Percentiles rank a stretch among this genome's conserved stretches.
Conservation (phyloP, 2,329 filamentous ascomycete genomes). For the Trematosphaeria pertusa region DNA sequence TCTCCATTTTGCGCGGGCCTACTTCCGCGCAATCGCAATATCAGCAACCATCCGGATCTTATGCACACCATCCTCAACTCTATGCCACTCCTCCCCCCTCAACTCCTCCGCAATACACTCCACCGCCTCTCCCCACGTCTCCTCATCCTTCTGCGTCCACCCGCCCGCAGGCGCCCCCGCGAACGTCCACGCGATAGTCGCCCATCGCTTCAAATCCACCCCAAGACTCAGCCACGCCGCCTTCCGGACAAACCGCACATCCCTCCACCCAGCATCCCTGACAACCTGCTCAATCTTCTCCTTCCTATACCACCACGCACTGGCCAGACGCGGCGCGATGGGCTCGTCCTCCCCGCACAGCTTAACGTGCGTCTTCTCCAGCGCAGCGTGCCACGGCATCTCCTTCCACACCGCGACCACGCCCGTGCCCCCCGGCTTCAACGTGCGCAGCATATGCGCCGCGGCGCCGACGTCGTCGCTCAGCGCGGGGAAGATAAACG, state of each 20-base stretch:
- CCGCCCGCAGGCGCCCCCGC: slow-evolving; percentile 1
- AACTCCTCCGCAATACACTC: not conserved
- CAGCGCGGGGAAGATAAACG: slow-evolving; percentile 40
- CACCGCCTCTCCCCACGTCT: slow-evolving; percentile 8
- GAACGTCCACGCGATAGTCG: slow-evolving; percentile 3
- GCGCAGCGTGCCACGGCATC: slow-evolving; percentile 1
- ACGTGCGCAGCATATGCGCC: slow-evolving; percentile 36
- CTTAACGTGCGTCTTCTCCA: not conserved
- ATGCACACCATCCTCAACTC: not conserved
- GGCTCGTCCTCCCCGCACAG: slow-evolving; percentile 3
- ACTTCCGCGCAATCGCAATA: not conserved
- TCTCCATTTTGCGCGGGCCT: too few species aligned
- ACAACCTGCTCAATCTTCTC: slow-evolving; percentile 1
- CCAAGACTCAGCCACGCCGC: not conserved
- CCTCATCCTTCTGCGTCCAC: slow-evolving; percentile 8
- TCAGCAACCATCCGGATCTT: not conserved
- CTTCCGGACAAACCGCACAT: not conserved
- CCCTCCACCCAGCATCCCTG: slow-evolving; percentile 1
- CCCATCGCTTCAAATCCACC: slow-evolving; percentile 1
- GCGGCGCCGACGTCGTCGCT: slow-evolving; percentile 28
- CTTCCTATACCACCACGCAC: not conserved
- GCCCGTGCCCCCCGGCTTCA: slow-evolving; percentile 35
- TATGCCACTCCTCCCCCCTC: slow-evolving; percentile 1
- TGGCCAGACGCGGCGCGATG: not conserved
- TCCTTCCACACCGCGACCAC: slow-evolving; percentile 29